These are phyloP conservation scores for Dissophora globulifera DNA, from an alignment of 192 early-diverging fungal genomes.

Conservation along the genomic window DNA sequence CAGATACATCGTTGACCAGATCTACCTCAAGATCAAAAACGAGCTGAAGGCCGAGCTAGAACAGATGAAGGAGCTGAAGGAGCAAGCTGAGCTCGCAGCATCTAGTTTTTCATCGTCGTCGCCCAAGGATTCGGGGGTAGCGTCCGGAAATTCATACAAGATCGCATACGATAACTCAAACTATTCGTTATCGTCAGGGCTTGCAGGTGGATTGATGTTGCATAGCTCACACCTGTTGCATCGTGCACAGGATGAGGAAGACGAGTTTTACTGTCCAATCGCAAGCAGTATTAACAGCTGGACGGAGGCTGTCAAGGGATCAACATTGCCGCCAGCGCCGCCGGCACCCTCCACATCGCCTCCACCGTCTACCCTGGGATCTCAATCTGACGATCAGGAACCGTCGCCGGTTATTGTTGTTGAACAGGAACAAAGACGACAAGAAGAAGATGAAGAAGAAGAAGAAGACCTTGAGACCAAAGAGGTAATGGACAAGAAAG, in stretches of 20 bases:
- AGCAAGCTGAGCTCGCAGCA: not conserved
- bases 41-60: slow-evolving; percentile 34
- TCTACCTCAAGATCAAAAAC: slow-evolving; percentile 49
- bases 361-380: not conserved
- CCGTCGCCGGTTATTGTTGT: too few relatives aligned
- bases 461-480: not conserved
- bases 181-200: slow-evolving; percentile 34
- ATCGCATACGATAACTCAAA: slow-evolving; percentile 46
- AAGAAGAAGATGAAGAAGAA: slow-evolving; percentile 4
- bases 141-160: slow-evolving; percentile 17
- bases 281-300: not conserved
- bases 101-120: not conserved
- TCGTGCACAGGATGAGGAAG: slow-evolving; percentile 9
- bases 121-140: not conserved
- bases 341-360: not conserved
- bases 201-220: slow-evolving; percentile 43
- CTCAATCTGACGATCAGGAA: too few relatives aligned
- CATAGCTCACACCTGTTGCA: slow-evolving; percentile 28
- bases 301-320: not conserved
- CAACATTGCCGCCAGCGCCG: too few relatives aligned
- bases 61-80: slow-evolving; percentile 21
- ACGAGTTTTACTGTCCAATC: not conserved
- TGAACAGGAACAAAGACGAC: not conserved
- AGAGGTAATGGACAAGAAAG: slow-evolving; percentile 26
- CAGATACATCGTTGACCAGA: slow-evolving; percentile 45